These are phyloP conservation scores for Ceratocystiopsis sp. DNA, from an alignment of 2,329 filamentous ascomycete genomes.

Conservation along the genomic window DNA sequence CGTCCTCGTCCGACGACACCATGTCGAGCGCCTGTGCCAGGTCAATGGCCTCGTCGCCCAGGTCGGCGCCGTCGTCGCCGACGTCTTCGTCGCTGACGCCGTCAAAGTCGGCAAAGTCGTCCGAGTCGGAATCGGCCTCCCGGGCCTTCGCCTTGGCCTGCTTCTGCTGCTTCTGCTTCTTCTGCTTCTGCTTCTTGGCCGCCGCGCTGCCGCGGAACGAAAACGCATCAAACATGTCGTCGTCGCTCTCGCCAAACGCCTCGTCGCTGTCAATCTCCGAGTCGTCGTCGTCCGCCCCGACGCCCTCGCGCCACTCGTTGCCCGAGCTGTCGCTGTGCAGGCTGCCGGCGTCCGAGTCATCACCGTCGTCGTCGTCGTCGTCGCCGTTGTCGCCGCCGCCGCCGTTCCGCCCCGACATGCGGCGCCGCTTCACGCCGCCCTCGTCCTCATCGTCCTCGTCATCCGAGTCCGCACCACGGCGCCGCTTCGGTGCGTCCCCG, in stretches of 20 bases:
- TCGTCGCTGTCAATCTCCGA: conserved; percentile 54
- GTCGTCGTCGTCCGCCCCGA: conserved; percentile 40
- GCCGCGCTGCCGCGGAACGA: conserved; percentile 33
- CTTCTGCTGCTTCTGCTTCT: conserved; percentile 18
- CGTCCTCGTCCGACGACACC: conserved; percentile 33
- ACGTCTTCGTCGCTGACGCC: conserved; percentile 42
- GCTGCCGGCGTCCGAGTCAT: conserved; percentile 36
- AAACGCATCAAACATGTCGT: conserved; percentile 69
- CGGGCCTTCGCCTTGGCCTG: conserved; percentile 20
- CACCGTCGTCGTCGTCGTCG: conserved; percentile 44
- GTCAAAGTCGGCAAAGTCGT: conserved; percentile 19
- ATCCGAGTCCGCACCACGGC: conserved; percentile 26
- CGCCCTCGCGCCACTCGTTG: conserved; percentile 68
- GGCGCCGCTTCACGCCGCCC: no score
- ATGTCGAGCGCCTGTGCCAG: conserved; percentile 39
- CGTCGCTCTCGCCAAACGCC: conserved; percentile 76
- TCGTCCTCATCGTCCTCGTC: conserved; percentile 24
- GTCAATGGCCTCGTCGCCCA: conserved; percentile 42
- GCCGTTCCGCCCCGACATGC: no score
- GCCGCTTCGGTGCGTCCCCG: conserved; percentile 21
- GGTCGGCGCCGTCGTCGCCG: conserved; percentile 33
- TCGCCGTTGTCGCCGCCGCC: conserved; percentile 30
- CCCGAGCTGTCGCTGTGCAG: conserved; percentile 73
- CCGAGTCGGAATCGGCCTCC: conserved; percentile 12
- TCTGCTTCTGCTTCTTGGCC: conserved; percentile 15